Evolutionary conservation across 2,329 filamentous ascomycete species (phyloP).

Genomic region (Xylariaceae sp.): DNA sequence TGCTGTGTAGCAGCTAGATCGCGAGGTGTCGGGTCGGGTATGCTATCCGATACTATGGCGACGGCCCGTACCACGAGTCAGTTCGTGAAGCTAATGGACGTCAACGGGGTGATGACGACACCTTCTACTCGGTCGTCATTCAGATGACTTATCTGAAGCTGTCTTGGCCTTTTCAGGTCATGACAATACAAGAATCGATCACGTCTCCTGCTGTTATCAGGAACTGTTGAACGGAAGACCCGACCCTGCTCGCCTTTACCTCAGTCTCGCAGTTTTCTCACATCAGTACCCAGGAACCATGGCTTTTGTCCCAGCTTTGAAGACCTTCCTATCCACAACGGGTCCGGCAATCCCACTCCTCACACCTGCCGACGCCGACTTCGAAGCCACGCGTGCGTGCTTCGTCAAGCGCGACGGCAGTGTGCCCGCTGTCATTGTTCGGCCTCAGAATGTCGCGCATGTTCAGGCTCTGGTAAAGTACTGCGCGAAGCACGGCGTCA

Average conservation of each 20-base stretch:
- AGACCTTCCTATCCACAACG: neutral
- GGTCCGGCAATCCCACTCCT: neutral
- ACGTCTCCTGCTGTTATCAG: too few species aligned
- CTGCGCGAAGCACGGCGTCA: conserved; percentile 15
- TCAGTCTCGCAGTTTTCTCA: too few species aligned
- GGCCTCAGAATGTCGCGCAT: conserved; percentile 19
- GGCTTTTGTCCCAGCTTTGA: neutral
- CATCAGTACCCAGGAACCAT: neutral
- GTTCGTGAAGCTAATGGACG: neutral
- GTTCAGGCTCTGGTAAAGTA: conserved; percentile 19
- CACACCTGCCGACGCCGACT: neutral
- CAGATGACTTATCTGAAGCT: neutral
- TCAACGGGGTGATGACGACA: neutral
- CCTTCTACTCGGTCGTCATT: neutral
- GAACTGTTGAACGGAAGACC: too few species aligned
- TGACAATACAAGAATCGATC: too few species aligned
- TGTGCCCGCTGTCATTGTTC: conserved; percentile 14
- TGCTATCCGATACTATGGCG: neutral
- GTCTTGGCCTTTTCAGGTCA: too few species aligned
- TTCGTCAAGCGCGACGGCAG: conserved; percentile 5
- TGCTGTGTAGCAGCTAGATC: neutral
- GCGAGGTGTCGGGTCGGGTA: neutral
- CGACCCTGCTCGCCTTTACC: neutral
- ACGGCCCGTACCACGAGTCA: neutral
- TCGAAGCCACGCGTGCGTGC: conserved; percentile 13